These are phyloP conservation scores for Russula sp. DNA, from an alignment of 768 basidiomycete species.

Conservation along the genomic window DNA sequence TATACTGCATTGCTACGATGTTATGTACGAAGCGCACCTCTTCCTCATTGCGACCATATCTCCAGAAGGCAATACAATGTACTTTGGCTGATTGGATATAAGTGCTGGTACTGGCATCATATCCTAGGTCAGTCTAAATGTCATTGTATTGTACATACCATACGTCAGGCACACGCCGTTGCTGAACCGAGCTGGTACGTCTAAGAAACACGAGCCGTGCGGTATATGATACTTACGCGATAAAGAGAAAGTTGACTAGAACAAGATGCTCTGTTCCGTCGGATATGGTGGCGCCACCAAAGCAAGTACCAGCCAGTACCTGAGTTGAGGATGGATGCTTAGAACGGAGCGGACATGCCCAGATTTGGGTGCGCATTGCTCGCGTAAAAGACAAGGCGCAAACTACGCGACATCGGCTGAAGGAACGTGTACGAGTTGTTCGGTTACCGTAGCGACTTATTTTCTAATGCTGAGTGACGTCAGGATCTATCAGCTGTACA, in stretches of 20 bases:
- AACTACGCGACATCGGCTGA: too few relatives aligned
- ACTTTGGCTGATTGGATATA: background rate
- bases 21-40: background rate
- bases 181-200: too few relatives aligned
- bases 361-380: too few relatives aligned
- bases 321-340: background rate
- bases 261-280: background rate
- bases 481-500: too few relatives aligned
- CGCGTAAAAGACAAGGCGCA: too few relatives aligned
- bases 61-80: background rate
- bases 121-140: too few relatives aligned
- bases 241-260: background rate
- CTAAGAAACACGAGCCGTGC: background rate
- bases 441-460: too few relatives aligned
- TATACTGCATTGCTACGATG: constrained; percentile 12
- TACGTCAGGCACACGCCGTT: background rate
- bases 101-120: background rate
- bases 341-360: too few relatives aligned
- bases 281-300: background rate
- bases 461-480: too few relatives aligned
- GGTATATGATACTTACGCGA: background rate
- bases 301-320: background rate
- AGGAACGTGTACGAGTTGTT: too few relatives aligned
- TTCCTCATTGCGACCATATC: background rate
- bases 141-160: too few relatives aligned